These are phyloP conservation scores for Aphanomyces cochlioides DNA, from an alignment of 352 stramenopile genomes.

Conservation along the genomic window DNA sequence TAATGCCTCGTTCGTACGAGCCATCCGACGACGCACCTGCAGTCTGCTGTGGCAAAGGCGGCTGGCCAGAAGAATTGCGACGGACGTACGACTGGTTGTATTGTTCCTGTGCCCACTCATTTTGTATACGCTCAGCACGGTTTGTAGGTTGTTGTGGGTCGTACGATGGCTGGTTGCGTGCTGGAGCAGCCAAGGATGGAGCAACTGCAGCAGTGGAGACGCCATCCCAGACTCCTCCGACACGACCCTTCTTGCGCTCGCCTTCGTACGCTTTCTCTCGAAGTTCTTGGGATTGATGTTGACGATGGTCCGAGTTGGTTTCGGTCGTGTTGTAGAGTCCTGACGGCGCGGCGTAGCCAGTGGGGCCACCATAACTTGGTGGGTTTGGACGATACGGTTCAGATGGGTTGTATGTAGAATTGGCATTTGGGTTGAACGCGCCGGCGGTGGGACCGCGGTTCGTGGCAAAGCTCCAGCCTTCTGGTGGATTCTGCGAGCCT, in stretches of 20 bases:
- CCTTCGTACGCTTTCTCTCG: constrained; percentile 39
- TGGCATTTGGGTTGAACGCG: constrained; percentile 49
- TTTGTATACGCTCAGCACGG: constrained; percentile 10
- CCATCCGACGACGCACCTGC: constrained; percentile 78
- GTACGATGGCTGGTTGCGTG: constrained; percentile 41
- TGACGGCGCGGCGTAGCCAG: constrained; percentile 3
- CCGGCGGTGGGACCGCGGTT: constrained; percentile 78
- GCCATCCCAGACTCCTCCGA: constrained; percentile 63
- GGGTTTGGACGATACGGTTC: constrained; percentile 63
- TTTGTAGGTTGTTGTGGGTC: neutral
- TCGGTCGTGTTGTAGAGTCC: neutral
- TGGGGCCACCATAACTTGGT: neutral
- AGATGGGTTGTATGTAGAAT: constrained; percentile 69
- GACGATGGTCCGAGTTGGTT: constrained; percentile 25
- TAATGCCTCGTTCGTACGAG: constrained; percentile 91
- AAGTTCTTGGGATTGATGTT: constrained; percentile 15
- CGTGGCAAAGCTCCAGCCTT: constrained; percentile 81
- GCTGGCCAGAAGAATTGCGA: constrained; percentile 32
- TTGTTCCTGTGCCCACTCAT: constrained; percentile 18
- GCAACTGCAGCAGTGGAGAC: constrained; percentile 33
- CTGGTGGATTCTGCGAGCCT: constrained; percentile 61
- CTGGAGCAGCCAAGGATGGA: constrained; percentile 31
- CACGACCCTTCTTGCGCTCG: constrained; percentile 78
- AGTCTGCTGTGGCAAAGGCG: constrained; percentile 39
- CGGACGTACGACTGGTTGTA: constrained; percentile 8